A percentile compares a stretch with the other conserved stretches of the same genome.
These are phyloP conservation scores for Boletales sp. DNA, from an alignment of 768 basidiomycete genomes.

Conservation along the genomic window DNA sequence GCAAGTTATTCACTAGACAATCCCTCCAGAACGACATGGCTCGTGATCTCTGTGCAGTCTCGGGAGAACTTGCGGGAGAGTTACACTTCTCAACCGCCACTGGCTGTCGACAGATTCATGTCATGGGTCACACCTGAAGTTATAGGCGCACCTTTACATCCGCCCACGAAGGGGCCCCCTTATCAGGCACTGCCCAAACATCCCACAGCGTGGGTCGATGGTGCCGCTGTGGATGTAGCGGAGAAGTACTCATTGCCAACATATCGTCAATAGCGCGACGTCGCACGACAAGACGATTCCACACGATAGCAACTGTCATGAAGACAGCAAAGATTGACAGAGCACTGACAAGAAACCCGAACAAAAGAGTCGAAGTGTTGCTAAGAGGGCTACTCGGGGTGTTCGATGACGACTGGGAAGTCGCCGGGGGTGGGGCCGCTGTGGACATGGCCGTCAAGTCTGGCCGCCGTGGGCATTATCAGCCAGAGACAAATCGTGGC, in stretches of 20 bases:
- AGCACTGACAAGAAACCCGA: slow-evolving; percentile 31
- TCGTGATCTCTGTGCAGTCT: slow-evolving; percentile 3
- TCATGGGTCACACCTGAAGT: slow-evolving; percentile 16
- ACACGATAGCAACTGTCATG: slow-evolving; percentile 27
- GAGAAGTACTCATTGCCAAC: slow-evolving; percentile 1
- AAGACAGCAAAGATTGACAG: slow-evolving; percentile 30
- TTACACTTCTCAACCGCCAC: slow-evolving; percentile 16
- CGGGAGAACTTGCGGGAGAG: neutral
- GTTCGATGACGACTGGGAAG: neutral
- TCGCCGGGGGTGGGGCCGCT: neutral
- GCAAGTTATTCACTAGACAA: slow-evolving; percentile 11
- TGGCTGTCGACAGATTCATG: slow-evolving; percentile 16
- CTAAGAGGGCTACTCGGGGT: neutral
- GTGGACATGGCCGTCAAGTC: slow-evolving; percentile 20
- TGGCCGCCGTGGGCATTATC: slow-evolving; percentile 13
- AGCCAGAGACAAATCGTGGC: slow-evolving; percentile 1
- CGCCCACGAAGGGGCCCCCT: slow-evolving; percentile 7
- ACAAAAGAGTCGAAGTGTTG: slow-evolving; percentile 25
- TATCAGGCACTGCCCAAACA: slow-evolving; percentile 9
- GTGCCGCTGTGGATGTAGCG: neutral
- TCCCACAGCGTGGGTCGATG: slow-evolving; percentile 25
- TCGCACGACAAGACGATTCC: slow-evolving; percentile 31
- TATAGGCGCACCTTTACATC: slow-evolving; percentile 20
- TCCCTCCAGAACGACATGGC: slow-evolving; percentile 20
- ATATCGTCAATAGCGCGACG: slow-evolving; percentile 26